phyloP scores from a whole-genome alignment of 208 protist species.

The Balamuthia mandrillaris region DNA sequence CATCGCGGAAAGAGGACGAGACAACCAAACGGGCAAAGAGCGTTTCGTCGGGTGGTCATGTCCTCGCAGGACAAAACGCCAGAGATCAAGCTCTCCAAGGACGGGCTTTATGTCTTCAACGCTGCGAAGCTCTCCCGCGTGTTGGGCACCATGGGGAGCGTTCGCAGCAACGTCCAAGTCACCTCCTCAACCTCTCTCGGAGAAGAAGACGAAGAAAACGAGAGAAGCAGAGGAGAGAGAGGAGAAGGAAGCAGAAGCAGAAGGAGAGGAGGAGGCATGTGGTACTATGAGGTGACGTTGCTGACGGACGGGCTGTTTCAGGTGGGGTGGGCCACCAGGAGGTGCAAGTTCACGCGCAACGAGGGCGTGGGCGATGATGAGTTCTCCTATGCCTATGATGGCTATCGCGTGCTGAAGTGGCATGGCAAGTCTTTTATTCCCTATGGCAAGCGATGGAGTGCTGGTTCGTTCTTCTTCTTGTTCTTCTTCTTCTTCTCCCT shows the following conservation, averaged over 20 bases:
- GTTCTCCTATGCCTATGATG: slow-evolving; percentile 1
- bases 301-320: background rate
- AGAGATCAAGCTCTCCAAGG: slow-evolving; percentile 17
- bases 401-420: slow-evolving; percentile 5
- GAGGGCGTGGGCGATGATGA: slow-evolving; percentile 15
- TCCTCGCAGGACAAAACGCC: background rate
- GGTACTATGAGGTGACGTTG: background rate
- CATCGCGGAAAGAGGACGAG: too few relatives aligned
- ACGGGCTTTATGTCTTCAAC: background rate
- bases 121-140: background rate
- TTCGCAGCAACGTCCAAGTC: slow-evolving; percentile 9
- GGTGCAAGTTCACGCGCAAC: background rate
- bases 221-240: too few relatives aligned
- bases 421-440: background rate
- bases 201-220: too few relatives aligned
- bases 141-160: slow-evolving; percentile 17
- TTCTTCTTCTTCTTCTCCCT: background rate
- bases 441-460: background rate
- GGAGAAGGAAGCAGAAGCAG: too few relatives aligned
- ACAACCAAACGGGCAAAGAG: too few relatives aligned
- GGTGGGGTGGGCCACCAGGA: background rate
- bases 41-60: too few relatives aligned
- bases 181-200: too few relatives aligned
- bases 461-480: background rate
- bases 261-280: too few relatives aligned